phyloP scores from a whole-genome alignment of 305 asterid species.

The Solanum chacoense region DNA sequence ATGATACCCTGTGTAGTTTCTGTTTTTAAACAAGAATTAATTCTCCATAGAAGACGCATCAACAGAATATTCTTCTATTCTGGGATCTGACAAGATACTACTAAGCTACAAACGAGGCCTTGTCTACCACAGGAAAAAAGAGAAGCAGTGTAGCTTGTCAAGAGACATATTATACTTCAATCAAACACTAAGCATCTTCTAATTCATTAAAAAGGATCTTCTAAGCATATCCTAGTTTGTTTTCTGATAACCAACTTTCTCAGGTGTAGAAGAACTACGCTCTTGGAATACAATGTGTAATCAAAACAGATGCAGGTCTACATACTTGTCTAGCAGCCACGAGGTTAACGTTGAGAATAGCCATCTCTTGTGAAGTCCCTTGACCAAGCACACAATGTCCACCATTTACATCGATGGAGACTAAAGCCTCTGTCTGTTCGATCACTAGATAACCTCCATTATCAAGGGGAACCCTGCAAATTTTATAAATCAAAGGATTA shows the following conservation, averaged over 20 bases:
- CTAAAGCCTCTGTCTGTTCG: constrained; percentile 96
- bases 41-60: neutral
- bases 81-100: neutral
- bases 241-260: neutral
- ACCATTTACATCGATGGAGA: constrained; percentile 96
- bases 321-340: constrained; percentile 91
- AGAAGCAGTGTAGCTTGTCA: neutral
- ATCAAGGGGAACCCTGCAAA: constrained; percentile 72
- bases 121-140: neutral
- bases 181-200: neutral
- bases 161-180: neutral
- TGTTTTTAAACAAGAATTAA: neutral
- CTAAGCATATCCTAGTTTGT: neutral
- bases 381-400: constrained; percentile 96
- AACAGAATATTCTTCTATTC: neutral
- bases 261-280: neutral
- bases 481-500: neutral
- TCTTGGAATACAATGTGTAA: neutral
- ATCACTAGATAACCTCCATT: constrained; percentile 97
- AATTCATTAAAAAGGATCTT: neutral
- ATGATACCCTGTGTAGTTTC: neutral
- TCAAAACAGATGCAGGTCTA: constrained; percentile 3
- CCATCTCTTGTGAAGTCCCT: constrained; percentile 90
- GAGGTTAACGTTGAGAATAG: constrained; percentile 89
- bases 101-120: neutral